Evolutionary conservation across 2,329 filamentous ascomycete genomes (phyloP).

Genomic region (Alternaria ethzedia): DNA sequence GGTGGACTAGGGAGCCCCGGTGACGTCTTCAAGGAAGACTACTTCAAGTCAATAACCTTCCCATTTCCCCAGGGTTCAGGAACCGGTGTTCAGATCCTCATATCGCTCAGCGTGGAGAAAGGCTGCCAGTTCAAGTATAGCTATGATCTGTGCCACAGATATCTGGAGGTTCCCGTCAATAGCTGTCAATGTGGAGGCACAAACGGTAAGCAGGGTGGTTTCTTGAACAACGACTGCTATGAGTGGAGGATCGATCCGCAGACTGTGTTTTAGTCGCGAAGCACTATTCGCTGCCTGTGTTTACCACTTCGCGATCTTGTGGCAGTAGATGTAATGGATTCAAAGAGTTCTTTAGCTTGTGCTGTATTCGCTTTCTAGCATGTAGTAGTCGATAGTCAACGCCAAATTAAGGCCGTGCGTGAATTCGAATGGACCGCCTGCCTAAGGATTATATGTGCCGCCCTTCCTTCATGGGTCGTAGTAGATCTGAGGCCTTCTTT

Average conservation of each 20-base stretch:
- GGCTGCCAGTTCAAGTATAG: neutral
- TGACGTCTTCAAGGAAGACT: neutral
- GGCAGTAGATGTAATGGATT: too few species aligned
- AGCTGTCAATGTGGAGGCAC: neutral
- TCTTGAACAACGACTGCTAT: neutral
- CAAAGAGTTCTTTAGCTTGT: too few species aligned
- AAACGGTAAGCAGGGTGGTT: neutral
- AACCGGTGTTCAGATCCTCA: neutral
- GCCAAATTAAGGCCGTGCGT: neutral
- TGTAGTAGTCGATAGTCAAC: neutral
- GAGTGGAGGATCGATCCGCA: neutral
- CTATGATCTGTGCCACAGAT: neutral
- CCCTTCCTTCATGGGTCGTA: too few species aligned
- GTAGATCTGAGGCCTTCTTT: too few species aligned
- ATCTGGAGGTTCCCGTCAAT: neutral
- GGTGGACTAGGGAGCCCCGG: neutral
- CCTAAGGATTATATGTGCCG: too few species aligned
- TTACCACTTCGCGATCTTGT: too few species aligned
- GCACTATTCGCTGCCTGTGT: too few species aligned
- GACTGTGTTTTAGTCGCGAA: neutral
- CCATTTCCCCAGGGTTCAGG: neutral
- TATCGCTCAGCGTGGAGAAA: neutral
- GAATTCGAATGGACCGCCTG: neutral
- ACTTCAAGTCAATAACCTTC: neutral
- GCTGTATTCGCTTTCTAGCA: too few species aligned